A percentile compares a stretch with the other conserved stretches of the same genome.
These are phyloP conservation scores for Borealophlyctis nickersoniae DNA, from an alignment of 192 early-diverging fungal species.

Conservation along the genomic window DNA sequence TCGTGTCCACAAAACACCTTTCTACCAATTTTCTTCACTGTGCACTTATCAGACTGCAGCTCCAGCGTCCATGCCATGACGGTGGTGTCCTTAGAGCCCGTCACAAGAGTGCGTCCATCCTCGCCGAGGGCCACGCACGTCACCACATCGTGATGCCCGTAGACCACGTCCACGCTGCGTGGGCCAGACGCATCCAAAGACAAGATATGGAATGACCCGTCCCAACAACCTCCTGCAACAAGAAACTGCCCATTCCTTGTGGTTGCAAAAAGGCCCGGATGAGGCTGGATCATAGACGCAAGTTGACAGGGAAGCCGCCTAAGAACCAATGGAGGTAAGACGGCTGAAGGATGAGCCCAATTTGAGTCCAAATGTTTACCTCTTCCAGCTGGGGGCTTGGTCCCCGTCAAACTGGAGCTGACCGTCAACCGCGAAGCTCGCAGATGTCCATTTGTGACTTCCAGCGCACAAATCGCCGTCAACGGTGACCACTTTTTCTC, in stretches of 20 bases:
- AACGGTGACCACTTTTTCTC: background rate
- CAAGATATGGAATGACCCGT: conserved; percentile 37
- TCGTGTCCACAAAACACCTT: conserved; percentile 47
- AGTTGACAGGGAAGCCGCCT: conserved; percentile 27
- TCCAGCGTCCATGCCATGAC: conserved; percentile 39
- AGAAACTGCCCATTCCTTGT: conserved; percentile 32
- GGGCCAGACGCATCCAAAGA: conserved; percentile 19
- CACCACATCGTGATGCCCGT: conserved; percentile 44
- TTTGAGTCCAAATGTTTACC: background rate
- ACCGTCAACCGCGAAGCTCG: background rate
- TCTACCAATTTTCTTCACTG: conserved; percentile 13
- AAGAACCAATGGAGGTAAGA: too few species aligned
- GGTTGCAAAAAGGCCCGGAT: conserved; percentile 23
- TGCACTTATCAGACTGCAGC: background rate
- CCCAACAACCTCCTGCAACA: conserved; percentile 41
- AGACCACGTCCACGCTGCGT: conserved; percentile 29
- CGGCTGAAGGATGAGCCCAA: too few species aligned
- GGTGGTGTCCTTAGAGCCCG: conserved; percentile 46
- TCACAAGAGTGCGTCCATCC: conserved; percentile 34
- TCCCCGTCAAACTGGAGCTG: background rate
- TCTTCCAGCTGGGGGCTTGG: background rate
- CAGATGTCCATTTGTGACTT: background rate
- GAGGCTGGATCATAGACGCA: conserved; percentile 18
- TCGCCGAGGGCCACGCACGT: conserved; percentile 38
- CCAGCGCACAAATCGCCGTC: background rate